These are phyloP conservation scores for Mucor plumbeus DNA, from an alignment of 371 early-diverging fungal genomes.

Conservation along the genomic window DNA sequence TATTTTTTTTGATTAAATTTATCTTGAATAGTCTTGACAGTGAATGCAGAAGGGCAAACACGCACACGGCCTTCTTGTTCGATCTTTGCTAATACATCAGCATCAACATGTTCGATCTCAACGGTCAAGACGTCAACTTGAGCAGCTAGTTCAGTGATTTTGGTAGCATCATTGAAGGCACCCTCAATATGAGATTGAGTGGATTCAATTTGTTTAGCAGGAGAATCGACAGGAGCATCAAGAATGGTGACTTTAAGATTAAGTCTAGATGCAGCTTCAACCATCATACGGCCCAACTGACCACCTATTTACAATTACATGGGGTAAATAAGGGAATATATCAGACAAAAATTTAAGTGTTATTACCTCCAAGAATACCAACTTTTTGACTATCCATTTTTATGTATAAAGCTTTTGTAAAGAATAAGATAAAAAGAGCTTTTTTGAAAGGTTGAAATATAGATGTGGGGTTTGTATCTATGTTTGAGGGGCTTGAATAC, in stretches of 20 bases:
- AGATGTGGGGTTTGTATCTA: constrained; percentile 3
- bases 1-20: constrained; percentile 91
- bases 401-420: neutral
- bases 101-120: constrained; percentile 97
- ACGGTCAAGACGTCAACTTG: constrained; percentile 87
- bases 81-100: constrained; percentile 71
- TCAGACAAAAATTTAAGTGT: neutral
- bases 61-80: constrained; percentile 55
- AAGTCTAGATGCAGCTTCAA: constrained; percentile 92
- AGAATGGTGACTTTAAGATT: constrained; percentile 84
- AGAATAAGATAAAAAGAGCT: neutral
- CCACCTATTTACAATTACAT: constrained; percentile 62
- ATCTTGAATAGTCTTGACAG: constrained; percentile 91
- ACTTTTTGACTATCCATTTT: constrained; percentile 64
- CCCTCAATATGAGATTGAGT: constrained; percentile 76
- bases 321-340: neutral
- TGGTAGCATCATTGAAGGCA: constrained; percentile 76
- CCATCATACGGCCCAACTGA: constrained; percentile 96
- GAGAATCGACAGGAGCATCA: constrained; percentile 74
- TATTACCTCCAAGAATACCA: constrained; percentile 70
- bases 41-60: constrained; percentile 80
- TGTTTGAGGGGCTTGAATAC: constrained; percentile 7
- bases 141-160: constrained; percentile 77
- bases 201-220: constrained; percentile 87
- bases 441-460: neutral